These are phyloP conservation scores for Scortechinia acanthostroma DNA, from an alignment of 2,329 filamentous ascomycete species.

Conservation along the genomic window DNA sequence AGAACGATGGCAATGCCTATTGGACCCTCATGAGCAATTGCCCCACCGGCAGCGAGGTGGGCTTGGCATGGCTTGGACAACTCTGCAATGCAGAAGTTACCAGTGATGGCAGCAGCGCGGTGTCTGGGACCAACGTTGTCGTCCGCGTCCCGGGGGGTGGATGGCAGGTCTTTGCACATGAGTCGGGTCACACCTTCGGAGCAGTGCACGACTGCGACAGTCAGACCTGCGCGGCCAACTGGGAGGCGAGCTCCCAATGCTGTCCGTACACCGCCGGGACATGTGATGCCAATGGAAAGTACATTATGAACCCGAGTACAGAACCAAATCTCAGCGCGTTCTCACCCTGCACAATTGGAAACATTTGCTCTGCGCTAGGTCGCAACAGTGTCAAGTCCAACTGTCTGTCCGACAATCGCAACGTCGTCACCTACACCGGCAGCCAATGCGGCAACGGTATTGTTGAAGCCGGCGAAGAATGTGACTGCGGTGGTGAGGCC, in stretches of 20 bases:
- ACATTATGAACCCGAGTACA: conserved; percentile 66
- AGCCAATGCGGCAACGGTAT: conserved; percentile 66
- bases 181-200: conserved; percentile 61
- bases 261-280: conserved; percentile 43
- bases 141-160: conserved; percentile 43
- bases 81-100: conserved; percentile 37
- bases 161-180: conserved; percentile 65
- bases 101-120: conserved; percentile 32
- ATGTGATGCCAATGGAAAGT: conserved; percentile 50
- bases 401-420: conserved; percentile 57
- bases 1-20: conserved; percentile 52
- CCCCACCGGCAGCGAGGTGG: conserved; percentile 53
- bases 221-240: conserved; percentile 8
- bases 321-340: conserved; percentile 46
- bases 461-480: conserved; percentile 62
- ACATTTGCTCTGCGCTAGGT: conserved; percentile 57
- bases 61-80: conserved; percentile 61
- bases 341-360: conserved; percentile 58
- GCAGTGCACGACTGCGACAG: conserved; percentile 62
- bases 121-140: conserved; percentile 58
- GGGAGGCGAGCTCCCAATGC: conserved; percentile 23
- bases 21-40: conserved; percentile 62
- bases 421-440: conserved; percentile 51
- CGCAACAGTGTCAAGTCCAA: conserved; percentile 50
- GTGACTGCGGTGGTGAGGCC: conserved; percentile 57